Evolutionary conservation across 306 rosid species (phyloP), one percentile per base, ranked within the genome.

Genomic region (Cucumis melo): DNA sequence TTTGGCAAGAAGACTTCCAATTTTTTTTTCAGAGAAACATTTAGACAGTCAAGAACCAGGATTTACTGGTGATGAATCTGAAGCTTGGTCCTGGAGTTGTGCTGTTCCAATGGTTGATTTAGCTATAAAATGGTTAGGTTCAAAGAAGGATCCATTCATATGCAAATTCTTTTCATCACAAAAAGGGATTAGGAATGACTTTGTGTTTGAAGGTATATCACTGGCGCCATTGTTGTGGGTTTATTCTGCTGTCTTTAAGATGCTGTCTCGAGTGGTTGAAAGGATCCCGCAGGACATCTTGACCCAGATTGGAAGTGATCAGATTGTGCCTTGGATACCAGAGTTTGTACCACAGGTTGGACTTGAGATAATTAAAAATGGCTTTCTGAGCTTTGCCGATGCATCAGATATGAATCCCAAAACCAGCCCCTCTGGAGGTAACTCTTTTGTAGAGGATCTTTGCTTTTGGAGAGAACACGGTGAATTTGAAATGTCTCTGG

Each of bases 71-170:
- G 78, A 84, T 78, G 87, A 84, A 29, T 48, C 80, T 38, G 96
- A 90, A 85, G 41, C 84, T 72, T 94, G 99, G 99, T 86, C 97
- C 78, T 94, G 99, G 97, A 89, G 89, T 78, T 90, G 86, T 82
- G 97, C 81, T 78, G 82, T 87, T 82, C 99, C 99, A 76, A 87
- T 94, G 94, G 91, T 94, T 86, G 92, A 92, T 79, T 83, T 85
- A 80, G 95, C 96, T 78, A 14, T 88, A 39, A 88, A 87, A 85
- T 94, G 99, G 99, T 88, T 94, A 73, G 87, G 67, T n/a, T 86
- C 85, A 54, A 85, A 81, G 81, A 83, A 70, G 77, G 93, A 94
- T 81, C 87, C 90, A 46, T 79, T 83, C 58, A 71, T 87, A 34
- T 54, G 79, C 62, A 83, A 85, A 59, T 80, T 90, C 74, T 91